Evolutionary conservation across 768 basidiomycete species (phyloP), one percentile per base, ranked within the genome.

Genomic region (Rhodotorula paludigena): DNA sequence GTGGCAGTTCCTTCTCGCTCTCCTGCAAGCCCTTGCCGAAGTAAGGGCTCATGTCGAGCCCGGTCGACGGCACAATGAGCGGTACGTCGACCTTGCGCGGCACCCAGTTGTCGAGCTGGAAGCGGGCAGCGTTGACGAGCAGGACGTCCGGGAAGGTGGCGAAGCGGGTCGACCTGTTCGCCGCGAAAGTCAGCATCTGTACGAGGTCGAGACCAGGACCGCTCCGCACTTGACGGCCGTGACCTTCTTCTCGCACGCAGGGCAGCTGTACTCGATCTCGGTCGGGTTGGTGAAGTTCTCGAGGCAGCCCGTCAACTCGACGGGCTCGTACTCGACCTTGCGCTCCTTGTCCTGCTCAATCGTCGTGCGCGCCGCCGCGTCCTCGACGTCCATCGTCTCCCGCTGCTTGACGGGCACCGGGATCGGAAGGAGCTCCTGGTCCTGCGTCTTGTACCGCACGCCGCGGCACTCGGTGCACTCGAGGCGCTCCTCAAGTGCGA

Each of bases 21-120:
- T 80, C 79, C 73, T 88, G 86, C 14, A 89, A 79, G 0, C 93
- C 93, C 32, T 77, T 80, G 7, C 89, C 89, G 7, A 90, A 73
- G 73, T 87, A 88, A 9, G 79, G 79, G 51, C 84, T 85, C 58
- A 97, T 83, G 23, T 79, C 78, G 30, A 98, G 81, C 49, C 86
- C 83, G 7, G 82, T 81, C 4, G 79, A 73, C 0, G 90, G 87
- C 0, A 97, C 78, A 45, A 85, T 78, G 21, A 98, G 79, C 1
- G 94, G 92, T 41, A 98, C 89, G 69, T 96, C 94, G 36, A 98
- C 82, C 79, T 99, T 99, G 6, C 87, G 83, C 0, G 96, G 96
- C 2, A 99, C 90, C 96, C 96, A 98, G 73, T 92, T 91, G 48
- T 92, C 87, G 8, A 94, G 83, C 78, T 92, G 89, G 81, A 96